A percentile compares a stretch with the other conserved stretches of the same genome.
These are phyloP conservation scores for Hygrophoropsis aurantiaca DNA, from an alignment of 768 basidiomycete species.

Conservation along the genomic window DNA sequence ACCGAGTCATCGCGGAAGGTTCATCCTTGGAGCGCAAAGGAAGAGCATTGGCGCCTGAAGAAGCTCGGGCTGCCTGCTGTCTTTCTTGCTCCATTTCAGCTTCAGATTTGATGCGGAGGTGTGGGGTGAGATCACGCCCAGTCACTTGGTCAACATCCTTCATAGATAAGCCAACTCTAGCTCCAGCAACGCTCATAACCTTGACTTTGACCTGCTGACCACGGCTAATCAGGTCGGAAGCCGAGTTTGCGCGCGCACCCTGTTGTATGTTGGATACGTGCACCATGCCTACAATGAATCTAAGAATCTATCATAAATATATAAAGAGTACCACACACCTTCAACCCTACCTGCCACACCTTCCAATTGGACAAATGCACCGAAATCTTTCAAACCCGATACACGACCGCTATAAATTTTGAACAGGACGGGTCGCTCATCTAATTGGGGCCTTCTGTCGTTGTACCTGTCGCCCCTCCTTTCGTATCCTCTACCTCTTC, in stretches of 20 bases:
- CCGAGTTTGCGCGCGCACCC: conserved; percentile 82
- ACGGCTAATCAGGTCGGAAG: conserved; percentile 81
- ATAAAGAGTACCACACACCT: conserved; percentile 53
- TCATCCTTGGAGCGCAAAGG: conserved; percentile 62
- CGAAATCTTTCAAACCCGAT: conserved; percentile 88
- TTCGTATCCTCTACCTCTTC: conserved; percentile 50
- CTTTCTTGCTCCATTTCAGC: conserved; percentile 89
- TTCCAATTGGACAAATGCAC: conserved; percentile 90
- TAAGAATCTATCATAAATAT: neutral
- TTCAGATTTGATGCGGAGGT: conserved; percentile 91
- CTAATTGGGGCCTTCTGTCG: conserved; percentile 42
- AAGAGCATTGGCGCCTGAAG: conserved; percentile 85
- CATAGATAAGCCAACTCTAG: conserved; percentile 86
- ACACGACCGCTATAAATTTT: conserved; percentile 94
- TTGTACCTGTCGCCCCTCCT: conserved; percentile 41
- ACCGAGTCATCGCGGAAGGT: conserved; percentile 58
- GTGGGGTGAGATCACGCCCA: conserved; percentile 91
- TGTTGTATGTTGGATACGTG: conserved; percentile 92
- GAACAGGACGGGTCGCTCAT: conserved; percentile 85
- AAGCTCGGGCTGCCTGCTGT: conserved; percentile 55
- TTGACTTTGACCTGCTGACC: conserved; percentile 92
- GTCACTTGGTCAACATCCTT: conserved; percentile 94
- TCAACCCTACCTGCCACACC: conserved; percentile 84
- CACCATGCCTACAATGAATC: conserved; percentile 76
- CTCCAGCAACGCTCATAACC: conserved; percentile 90